A percentile compares a stretch with the other conserved stretches of the same genome.
Conservation (phyloP, 202 grass and related monocot species). For the Bolboschoenoplectus hybrid region DNA sequence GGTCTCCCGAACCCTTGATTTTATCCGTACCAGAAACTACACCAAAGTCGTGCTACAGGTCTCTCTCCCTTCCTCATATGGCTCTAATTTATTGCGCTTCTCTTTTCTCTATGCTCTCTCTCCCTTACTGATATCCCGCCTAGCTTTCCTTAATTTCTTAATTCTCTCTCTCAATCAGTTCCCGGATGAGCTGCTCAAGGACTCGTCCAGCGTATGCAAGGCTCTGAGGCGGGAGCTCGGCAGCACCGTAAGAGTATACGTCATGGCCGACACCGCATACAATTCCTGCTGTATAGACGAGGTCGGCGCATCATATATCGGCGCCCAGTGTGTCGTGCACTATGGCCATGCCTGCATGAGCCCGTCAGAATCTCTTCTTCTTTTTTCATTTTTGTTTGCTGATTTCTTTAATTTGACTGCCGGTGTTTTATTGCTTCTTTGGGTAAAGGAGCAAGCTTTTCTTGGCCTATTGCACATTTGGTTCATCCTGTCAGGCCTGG, state of each 20-base stretch:
- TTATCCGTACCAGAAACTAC: slow-evolving; percentile 57
- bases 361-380: slow-evolving; percentile 51
- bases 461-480: background rate
- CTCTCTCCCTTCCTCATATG: background rate
- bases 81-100: no score
- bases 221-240: slow-evolving; percentile 64
- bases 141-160: background rate
- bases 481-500: background rate
- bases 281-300: slow-evolving; percentile 95
- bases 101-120: background rate
- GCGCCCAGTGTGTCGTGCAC: slow-evolving; percentile 83
- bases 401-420: background rate
- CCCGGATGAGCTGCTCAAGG: slow-evolving; percentile 90
- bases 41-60: slow-evolving; percentile 87
- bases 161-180: slow-evolving; percentile 44
- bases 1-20: slow-evolving; percentile 54
- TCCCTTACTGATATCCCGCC: background rate
- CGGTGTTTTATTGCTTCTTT: background rate
- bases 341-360: slow-evolving; percentile 98
- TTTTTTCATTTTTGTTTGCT: background rate
- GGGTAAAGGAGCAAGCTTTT: background rate
- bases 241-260: slow-evolving; percentile 56
- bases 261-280: slow-evolving; percentile 91
- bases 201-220: slow-evolving; percentile 56
- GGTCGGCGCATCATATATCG: slow-evolving; percentile 80